Percentiles rank a stretch among this genome's conserved stretches.
phyloP scores from a whole-genome alignment of 345 rosid species.

The Corymbia maculata region DNA sequence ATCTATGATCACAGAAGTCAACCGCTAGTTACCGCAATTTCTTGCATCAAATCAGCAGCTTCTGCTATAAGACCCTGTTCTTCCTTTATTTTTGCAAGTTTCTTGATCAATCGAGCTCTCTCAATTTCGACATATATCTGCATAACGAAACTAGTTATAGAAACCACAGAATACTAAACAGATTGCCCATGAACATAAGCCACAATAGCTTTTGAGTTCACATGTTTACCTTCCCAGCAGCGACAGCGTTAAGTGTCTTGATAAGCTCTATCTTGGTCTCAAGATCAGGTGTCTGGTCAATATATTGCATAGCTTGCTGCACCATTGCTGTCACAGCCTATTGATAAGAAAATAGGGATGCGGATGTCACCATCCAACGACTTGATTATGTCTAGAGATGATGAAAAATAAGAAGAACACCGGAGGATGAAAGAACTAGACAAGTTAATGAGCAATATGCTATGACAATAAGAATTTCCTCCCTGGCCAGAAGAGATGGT shows the following conservation, averaged over 20 bases:
- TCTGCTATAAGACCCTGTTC: constrained; percentile 78
- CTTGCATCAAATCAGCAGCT: constrained; percentile 99
- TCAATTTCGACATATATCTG: constrained; percentile 94
- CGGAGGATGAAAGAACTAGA: neutral
- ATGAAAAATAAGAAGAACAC: neutral
- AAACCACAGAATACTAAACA: neutral
- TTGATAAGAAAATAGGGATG: neutral
- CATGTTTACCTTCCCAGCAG: constrained; percentile 80
- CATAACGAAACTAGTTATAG: neutral
- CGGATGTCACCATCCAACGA: neutral
- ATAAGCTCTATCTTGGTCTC: constrained; percentile 90
- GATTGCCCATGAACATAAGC: neutral
- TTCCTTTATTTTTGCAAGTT: constrained; percentile 89
- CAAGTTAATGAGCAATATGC: neutral
- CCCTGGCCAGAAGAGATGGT: neutral
- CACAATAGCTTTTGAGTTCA: neutral
- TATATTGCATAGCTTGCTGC: constrained; percentile 95
- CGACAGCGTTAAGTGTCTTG: constrained; percentile 58
- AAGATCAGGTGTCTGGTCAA: constrained; percentile 87
- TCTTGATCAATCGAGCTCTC: constrained; percentile 85
- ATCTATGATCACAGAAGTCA: neutral
- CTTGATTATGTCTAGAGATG: neutral
- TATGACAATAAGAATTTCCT: neutral
- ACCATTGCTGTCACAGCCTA: constrained; percentile 98
- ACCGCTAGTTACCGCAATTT: constrained; percentile 67